phyloP scores from a whole-genome alignment of 495 filamentous ascomycete species.

The Annulohypoxylon nitens region DNA sequence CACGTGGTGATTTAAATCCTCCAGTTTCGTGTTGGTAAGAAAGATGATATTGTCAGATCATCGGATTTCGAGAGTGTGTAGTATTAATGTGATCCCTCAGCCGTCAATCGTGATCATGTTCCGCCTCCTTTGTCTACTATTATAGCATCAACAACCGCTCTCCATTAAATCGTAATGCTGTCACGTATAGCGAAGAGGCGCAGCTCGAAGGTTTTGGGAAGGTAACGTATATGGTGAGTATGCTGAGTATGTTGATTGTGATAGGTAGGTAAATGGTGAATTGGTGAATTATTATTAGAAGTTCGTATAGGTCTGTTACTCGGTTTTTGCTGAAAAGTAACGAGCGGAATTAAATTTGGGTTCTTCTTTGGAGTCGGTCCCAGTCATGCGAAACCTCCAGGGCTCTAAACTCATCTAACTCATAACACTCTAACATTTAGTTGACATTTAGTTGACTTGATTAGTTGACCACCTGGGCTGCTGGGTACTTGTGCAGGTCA shows the following conservation, averaged over 20 bases:
- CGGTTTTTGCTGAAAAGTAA: slow-evolving; percentile 18
- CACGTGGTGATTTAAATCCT: slow-evolving; percentile 32
- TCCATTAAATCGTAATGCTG: slow-evolving; percentile 9
- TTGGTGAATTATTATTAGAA: slow-evolving; percentile 19
- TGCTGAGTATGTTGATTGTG: slow-evolving; percentile 1
- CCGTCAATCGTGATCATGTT: slow-evolving; percentile 38
- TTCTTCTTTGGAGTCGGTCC: slow-evolving; percentile 35
- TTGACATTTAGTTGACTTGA: not conserved
- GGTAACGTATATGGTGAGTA: slow-evolving; percentile 35
- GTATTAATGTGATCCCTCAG: slow-evolving; percentile 29
- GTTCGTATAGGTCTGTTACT: slow-evolving; percentile 16
- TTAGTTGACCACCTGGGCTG: not conserved
- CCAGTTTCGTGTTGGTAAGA: slow-evolving; percentile 23
- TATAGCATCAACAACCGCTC: slow-evolving; percentile 13
- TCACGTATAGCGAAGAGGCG: slow-evolving; percentile 28
- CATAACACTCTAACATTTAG: not conserved
- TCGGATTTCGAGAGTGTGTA: slow-evolving; percentile 20
- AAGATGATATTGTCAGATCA: slow-evolving; percentile 33
- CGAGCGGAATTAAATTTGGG: slow-evolving; percentile 35
- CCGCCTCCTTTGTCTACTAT: slow-evolving; percentile 27
- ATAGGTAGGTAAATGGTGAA: not conserved
- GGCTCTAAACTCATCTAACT: not conserved
- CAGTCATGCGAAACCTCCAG: slow-evolving; percentile 42
- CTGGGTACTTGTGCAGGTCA: slow-evolving; percentile 19
- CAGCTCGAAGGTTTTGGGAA: slow-evolving; percentile 5